Conservation (phyloP, 2,329 filamentous ascomycete genomes). For the Nectriaceae sp. region DNA sequence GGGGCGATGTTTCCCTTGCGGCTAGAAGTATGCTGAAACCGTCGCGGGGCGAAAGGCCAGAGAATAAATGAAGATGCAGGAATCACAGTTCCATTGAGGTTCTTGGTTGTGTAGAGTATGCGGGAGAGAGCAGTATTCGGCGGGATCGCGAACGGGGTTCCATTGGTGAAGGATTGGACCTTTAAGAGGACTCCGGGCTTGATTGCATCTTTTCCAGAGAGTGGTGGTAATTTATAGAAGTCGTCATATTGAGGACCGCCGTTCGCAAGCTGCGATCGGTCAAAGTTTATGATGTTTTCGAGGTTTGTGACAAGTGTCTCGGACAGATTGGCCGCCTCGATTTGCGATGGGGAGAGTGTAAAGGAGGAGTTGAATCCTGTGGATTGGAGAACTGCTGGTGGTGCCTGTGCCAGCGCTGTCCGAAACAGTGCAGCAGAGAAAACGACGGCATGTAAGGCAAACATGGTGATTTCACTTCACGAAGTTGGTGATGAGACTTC, state of each 20-base stretch:
- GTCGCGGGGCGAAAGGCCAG: conserved; percentile 11
- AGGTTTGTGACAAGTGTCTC: conserved; percentile 6
- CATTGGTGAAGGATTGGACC: conserved; percentile 14
- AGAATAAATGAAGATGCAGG: conserved; percentile 12
- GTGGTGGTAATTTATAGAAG: conserved; percentile 17
- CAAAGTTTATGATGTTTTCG: conserved; percentile 12
- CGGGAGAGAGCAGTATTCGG: conserved; percentile 6
- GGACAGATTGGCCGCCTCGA: conserved; percentile 4
- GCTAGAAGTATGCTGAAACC: background rate
- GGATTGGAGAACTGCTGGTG: too few relatives aligned
- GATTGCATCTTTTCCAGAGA: background rate
- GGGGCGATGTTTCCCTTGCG: conserved; percentile 9
- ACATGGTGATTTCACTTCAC: too few relatives aligned
- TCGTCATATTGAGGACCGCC: conserved; percentile 19
- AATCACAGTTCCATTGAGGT: conserved; percentile 15
- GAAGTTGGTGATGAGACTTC: too few relatives aligned
- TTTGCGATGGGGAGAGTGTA: too few relatives aligned
- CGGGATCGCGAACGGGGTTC: conserved; percentile 2
- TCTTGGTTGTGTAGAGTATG: conserved; percentile 11
- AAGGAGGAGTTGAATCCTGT: too few relatives aligned
- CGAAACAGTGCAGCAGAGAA: too few relatives aligned
- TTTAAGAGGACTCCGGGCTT: conserved; percentile 14
- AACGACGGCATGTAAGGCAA: too few relatives aligned
- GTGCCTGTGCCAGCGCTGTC: too few relatives aligned
- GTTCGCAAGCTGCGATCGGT: conserved; percentile 14